Percentiles rank a stretch among this genome's conserved stretches.
These are phyloP conservation scores for Phytophthora citrophthora DNA, from an alignment of 352 stramenopile genomes.

Conservation along the genomic window DNA sequence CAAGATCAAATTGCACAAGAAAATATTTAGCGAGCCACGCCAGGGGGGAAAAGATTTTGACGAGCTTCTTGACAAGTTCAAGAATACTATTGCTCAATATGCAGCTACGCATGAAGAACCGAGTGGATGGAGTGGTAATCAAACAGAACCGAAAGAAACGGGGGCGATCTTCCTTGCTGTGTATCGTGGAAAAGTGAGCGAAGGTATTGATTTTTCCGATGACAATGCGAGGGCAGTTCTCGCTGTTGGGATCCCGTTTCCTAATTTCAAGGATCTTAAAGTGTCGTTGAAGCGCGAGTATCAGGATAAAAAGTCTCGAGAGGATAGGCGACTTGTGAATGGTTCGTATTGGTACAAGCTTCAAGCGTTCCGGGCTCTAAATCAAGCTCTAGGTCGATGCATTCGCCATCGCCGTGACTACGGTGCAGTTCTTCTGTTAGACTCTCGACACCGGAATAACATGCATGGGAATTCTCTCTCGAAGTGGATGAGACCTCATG, in stretches of 20 bases:
- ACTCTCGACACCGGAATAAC: conserved; percentile 79
- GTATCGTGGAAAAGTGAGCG: conserved; percentile 97
- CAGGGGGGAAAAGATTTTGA: conserved; percentile 82
- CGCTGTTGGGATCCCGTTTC: conserved; percentile 97
- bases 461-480: conserved; percentile 61
- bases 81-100: conserved; percentile 46
- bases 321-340: conserved; percentile 60
- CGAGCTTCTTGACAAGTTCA: conserved; percentile 72
- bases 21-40: conserved; percentile 69
- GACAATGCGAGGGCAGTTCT: conserved; percentile 96
- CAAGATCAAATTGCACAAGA: conserved; percentile 61
- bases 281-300: conserved; percentile 79
- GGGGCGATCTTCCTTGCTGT: conserved; percentile 97
- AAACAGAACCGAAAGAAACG: conserved; percentile 32
- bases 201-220: conserved; percentile 98
- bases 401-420: conserved; percentile 99
- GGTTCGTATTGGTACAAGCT: conserved; percentile 95
- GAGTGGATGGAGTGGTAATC: conserved; percentile 19
- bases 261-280: conserved; percentile 93
- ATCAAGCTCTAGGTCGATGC: conserved; percentile 98
- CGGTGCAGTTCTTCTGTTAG: conserved; percentile 96
- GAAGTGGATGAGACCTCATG: conserved; percentile 77
- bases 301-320: conserved; percentile 68
- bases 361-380: conserved; percentile 97
- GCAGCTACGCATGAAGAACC: conserved; percentile 14